Base-by-base conservation (phyloP, 1,284 basidiomycete species). In the Fomitopsis betulina region DNA sequence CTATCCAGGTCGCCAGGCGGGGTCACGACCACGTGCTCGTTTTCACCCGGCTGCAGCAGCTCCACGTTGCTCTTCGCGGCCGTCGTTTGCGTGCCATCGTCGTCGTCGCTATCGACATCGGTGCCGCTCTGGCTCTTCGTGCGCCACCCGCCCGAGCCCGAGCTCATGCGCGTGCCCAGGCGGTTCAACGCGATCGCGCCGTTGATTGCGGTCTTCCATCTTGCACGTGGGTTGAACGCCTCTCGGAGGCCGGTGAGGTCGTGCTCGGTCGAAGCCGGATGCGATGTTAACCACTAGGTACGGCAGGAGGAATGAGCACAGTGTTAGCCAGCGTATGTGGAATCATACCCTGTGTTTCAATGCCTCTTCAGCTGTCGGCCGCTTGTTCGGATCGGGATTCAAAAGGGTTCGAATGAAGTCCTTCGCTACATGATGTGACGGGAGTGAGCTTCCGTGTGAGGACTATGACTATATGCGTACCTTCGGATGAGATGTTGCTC, bases 401-500 rank as follows among this genome's bases (percentile, higher is more conserved):
- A 98, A 78, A 30, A 97, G 75, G 0, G 76, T 70, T 63, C 79
- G 82, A 69, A 98, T 91, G 69, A 98, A 98, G 53, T 85, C 78
- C 70, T 96, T 96, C 9, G 94, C 95, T 89, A 69, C 21, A 56
- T 27, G 21, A 25, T 23, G 33, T 25, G 52, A 15, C 21, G 17
- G 17, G 37, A 45, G 53, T 47, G 33, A 37, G 53, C 52, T n/a
- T 40, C 19, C 38, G 58, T 27, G 37, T 25, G 17, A 35, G 23
- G 25, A 51, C 52, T 32, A 33, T 25, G 10, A 30, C 21, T 8
- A 21, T 15, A 13, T 19, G 5, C 67, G 3, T 45, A 89, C 91
- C 91, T 72, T 87, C 81, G 3, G 75, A 67, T 2, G 88, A 91
- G 33, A 97, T 85, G 63, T 96, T 96, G 70, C 86, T 85, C 96